Evolutionary conservation across 2,329 filamentous ascomycete species (phyloP).

Genomic region (Xylaria arbuscula): DNA sequence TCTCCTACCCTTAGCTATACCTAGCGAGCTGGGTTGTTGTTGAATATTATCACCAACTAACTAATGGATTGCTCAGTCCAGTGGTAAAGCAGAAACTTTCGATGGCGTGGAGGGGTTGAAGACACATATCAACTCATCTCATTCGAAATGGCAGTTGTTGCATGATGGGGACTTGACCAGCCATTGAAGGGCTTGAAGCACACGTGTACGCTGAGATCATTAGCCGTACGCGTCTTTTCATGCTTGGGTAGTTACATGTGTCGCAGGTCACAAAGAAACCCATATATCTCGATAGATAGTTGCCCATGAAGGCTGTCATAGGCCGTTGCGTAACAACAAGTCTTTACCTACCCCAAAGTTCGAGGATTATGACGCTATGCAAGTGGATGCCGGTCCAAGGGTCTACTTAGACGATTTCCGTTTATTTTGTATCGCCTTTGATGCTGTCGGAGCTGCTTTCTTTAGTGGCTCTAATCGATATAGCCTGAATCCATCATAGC

Average conservation of each 20-base stretch:
- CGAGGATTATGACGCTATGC: background rate
- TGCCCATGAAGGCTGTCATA: no score
- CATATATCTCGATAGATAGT: no score
- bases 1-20: no score
- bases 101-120: constrained; percentile 48
- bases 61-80: constrained; percentile 41
- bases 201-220: constrained; percentile 18
- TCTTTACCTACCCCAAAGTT: no score
- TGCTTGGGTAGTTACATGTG: background rate
- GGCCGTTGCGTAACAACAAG: no score
- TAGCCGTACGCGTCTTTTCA: constrained; percentile 17
- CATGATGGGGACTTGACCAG: constrained; percentile 53
- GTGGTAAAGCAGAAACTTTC: constrained; percentile 52
- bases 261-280: background rate
- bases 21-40: background rate
- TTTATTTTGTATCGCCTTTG: background rate
- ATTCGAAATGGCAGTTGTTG: constrained; percentile 58
- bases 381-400: background rate
- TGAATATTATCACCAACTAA: background rate
- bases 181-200: constrained; percentile 17
- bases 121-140: constrained; percentile 52
- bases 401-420: background rate
- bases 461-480: constrained; percentile 5
- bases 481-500: constrained; percentile 1
- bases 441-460: background rate